These are phyloP conservation scores for Acanthamoeba comandoni DNA, from an alignment of 208 protist species.

Conservation along the genomic window DNA sequence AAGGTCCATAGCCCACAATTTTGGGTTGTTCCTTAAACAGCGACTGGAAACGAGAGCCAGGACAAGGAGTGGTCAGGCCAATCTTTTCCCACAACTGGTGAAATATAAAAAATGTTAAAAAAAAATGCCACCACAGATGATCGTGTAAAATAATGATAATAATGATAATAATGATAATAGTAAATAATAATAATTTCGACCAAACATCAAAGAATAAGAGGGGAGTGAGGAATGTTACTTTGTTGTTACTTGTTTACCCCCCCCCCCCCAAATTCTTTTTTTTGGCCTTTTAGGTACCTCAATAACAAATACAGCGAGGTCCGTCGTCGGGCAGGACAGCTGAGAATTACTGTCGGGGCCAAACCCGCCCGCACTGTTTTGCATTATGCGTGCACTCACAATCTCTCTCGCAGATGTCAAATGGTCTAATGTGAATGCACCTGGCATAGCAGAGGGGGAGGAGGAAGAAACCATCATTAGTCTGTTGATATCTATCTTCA, in stretches of 20 bases:
- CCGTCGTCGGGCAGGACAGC: background rate
- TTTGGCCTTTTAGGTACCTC: slow-evolving; percentile 16
- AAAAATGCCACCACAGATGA: no score
- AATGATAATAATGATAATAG: no score
- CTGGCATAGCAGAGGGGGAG: no score
- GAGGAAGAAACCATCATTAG: no score
- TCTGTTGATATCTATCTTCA: no score
- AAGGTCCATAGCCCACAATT: slow-evolving; percentile 53
- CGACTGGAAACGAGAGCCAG: slow-evolving; percentile 54
- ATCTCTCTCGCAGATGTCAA: slow-evolving; percentile 30
- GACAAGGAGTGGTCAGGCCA: slow-evolving; percentile 48
- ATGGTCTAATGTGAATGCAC: slow-evolving; percentile 48
- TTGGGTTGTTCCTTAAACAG: slow-evolving; percentile 55
- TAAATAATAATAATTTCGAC: no score
- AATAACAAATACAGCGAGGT: slow-evolving; percentile 27
- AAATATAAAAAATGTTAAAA: no score
- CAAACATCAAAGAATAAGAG: no score
- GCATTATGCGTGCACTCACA: slow-evolving; percentile 45
- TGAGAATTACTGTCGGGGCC: slow-evolving; percentile 38
- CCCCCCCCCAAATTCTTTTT: no score
- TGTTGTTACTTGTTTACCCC: no score
- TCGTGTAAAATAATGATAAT: no score
- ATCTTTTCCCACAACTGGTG: slow-evolving; percentile 20
- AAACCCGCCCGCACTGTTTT: slow-evolving; percentile 42
- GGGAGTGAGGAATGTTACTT: no score